Evolutionary conservation across 2,329 filamentous ascomycete species (phyloP), one percentile per base, ranked within the genome.

Genomic region (Sclerotinia subarctica): DNA sequence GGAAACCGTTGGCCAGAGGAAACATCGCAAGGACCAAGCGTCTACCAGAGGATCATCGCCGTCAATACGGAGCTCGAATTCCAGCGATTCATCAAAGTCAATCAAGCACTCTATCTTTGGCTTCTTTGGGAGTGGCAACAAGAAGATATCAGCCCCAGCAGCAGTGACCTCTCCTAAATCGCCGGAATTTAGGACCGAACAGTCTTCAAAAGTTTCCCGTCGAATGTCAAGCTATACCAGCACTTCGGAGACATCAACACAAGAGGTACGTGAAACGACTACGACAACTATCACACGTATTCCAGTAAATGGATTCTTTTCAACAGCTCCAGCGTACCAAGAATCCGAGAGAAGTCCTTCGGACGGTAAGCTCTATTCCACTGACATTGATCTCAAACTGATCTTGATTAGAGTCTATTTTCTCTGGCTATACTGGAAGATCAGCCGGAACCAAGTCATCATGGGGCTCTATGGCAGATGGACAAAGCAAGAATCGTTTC

Each of bases 361-460:
- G 26, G 71, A 75, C 62, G 71, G 75, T 75, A 66, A 46, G 68
- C 59, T 53, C 6, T 15, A 29, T 15, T 38, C 51, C 21, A 26
- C 6, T 47, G 3, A 24, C 38, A 29, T 66, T 17, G 46, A 47
- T 13, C 63, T 17, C 63, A 29, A 68, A 49, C 72, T 74, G 65
- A 72, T 69, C 69, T 65, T 24, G 76, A 71, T n/a, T 70, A 78
- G 83, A 82, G 64, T 84, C 83, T 5, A 78, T 81, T 3, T 74
- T 82, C 44, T 83, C 82, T 0, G 81, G 78, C 71, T 80, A 80
- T 76, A 83, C 82, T 26, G 78, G 80, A 24, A 74, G 68, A 56
- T 74, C 74, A 46, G 76, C 73, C 15, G 76, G 77, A 21, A 77
- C 76, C 17, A 77, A 77, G 10, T 78, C 78, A 13, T 77, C 76